Conservation (phyloP, 305 asterid genomes). For the Solanum chacoense region DNA sequence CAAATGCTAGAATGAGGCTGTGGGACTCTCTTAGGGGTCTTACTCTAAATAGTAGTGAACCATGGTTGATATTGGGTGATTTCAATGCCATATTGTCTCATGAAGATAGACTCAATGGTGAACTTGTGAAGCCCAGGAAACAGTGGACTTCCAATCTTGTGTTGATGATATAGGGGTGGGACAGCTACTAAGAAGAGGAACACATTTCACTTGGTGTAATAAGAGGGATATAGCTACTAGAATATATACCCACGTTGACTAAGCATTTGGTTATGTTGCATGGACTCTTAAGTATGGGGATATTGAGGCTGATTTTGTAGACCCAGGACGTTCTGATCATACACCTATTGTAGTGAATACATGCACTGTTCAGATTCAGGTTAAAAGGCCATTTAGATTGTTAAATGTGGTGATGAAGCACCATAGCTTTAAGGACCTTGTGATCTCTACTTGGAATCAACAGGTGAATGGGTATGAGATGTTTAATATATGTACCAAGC, state of each 20-base stretch:
- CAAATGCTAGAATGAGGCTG: neutral
- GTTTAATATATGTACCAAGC: neutral
- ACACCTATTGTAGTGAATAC: neutral
- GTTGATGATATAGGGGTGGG: neutral
- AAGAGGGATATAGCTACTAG: neutral
- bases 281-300: neutral
- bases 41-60: neutral
- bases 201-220: neutral
- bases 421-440: neutral
- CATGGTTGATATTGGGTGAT: neutral
- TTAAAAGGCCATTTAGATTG: neutral
- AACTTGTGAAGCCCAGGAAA: neutral
- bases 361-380: neutral
- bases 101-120: neutral
- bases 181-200: neutral
- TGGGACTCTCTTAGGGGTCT: neutral
- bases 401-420: neutral
- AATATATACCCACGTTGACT: neutral
- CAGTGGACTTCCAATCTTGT: neutral
- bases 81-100: neutral
- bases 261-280: neutral
- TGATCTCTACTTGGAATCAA: neutral
- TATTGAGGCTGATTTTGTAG: neutral
- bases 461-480: neutral
- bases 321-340: neutral